Evolutionary conservation across 1,284 basidiomycete species (phyloP).

Genomic region (Anthracocystis panici-leucophaei): DNA sequence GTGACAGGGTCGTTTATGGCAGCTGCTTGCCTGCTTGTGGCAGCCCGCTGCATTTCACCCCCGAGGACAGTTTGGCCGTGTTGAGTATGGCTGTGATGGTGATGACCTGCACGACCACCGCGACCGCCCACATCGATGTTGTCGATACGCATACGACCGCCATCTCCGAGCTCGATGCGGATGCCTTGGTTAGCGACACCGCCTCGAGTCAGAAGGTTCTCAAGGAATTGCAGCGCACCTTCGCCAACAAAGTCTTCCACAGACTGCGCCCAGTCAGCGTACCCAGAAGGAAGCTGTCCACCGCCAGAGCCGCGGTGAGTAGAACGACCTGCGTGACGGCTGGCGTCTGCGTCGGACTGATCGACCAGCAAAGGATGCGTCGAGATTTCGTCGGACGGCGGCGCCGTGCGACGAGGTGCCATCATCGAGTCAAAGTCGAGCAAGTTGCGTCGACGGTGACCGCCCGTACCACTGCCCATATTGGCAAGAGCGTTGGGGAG

Average conservation of each 20-base stretch:
- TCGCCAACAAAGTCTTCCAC: slow-evolving; percentile 86
- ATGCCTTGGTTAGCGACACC: slow-evolving; percentile 48
- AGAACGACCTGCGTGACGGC: slow-evolving; percentile 31
- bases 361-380: slow-evolving; percentile 87
- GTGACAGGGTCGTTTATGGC: slow-evolving; percentile 55
- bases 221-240: slow-evolving; percentile 84
- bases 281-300: slow-evolving; percentile 27
- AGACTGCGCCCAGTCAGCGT: slow-evolving; percentile 74
- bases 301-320: slow-evolving; percentile 17
- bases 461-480: slow-evolving; percentile 26
- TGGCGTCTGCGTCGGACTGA: slow-evolving; percentile 40
- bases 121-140: slow-evolving; percentile 37
- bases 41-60: slow-evolving; percentile 24
- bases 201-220: slow-evolving; percentile 75
- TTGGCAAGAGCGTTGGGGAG: slow-evolving; percentile 39
- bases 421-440: slow-evolving; percentile 53
- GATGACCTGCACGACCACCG: slow-evolving; percentile 18
- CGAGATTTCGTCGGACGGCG: slow-evolving; percentile 64
- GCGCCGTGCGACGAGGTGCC: slow-evolving; percentile 36
- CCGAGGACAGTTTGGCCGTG: slow-evolving; percentile 40
- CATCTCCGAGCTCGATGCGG: slow-evolving; percentile 59
- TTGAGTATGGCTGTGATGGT: slow-evolving; percentile 36
- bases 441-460: slow-evolving; percentile 44
- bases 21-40: slow-evolving; percentile 37
- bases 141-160: slow-evolving; percentile 59